Percentiles rank a stretch among this genome's conserved stretches.
These are phyloP conservation scores for Lentinus tigrinus DNA, from an alignment of 768 basidiomycete genomes.

Conservation along the genomic window DNA sequence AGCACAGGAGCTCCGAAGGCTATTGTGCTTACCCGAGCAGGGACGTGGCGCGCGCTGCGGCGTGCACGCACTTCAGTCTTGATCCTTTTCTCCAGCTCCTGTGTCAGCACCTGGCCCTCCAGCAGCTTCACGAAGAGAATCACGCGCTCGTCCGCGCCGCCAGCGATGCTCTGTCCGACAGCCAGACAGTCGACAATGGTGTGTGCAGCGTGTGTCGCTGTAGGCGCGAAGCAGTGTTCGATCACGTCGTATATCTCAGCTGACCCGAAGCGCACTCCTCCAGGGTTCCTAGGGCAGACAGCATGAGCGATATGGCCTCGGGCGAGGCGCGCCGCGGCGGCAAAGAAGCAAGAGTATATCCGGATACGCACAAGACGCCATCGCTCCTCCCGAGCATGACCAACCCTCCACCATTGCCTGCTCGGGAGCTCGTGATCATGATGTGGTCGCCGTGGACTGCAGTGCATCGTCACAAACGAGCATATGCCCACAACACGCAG, in stretches of 20 bases:
- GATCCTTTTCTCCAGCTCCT: conserved; percentile 53
- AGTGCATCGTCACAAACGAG: background rate
- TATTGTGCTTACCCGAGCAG: conserved; percentile 53
- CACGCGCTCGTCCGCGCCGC: conserved; percentile 72
- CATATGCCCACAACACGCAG: background rate
- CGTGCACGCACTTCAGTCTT: conserved; percentile 58
- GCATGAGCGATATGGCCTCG: conserved; percentile 5
- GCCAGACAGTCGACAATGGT: conserved; percentile 61
- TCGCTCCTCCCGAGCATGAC: conserved; percentile 83
- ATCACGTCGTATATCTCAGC: conserved; percentile 81
- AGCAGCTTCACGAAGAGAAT: conserved; percentile 71
- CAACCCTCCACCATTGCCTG: conserved; percentile 74
- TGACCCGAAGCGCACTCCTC: conserved; percentile 80
- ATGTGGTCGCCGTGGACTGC: conserved; percentile 76
- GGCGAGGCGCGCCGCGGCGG: background rate
- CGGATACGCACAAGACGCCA: conserved; percentile 63
- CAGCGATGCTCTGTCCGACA: conserved; percentile 66
- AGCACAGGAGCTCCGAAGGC: background rate
- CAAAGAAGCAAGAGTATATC: background rate
- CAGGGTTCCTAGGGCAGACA: conserved; percentile 49
- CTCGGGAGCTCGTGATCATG: conserved; percentile 60
- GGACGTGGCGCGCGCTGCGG: conserved; percentile 75
- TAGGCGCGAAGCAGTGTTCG: conserved; percentile 56
- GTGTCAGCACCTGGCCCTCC: conserved; percentile 46
- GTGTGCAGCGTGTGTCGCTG: conserved; percentile 39